Base-by-base conservation (phyloP, 768 basidiomycete species). In the Suillus variegatus region DNA sequence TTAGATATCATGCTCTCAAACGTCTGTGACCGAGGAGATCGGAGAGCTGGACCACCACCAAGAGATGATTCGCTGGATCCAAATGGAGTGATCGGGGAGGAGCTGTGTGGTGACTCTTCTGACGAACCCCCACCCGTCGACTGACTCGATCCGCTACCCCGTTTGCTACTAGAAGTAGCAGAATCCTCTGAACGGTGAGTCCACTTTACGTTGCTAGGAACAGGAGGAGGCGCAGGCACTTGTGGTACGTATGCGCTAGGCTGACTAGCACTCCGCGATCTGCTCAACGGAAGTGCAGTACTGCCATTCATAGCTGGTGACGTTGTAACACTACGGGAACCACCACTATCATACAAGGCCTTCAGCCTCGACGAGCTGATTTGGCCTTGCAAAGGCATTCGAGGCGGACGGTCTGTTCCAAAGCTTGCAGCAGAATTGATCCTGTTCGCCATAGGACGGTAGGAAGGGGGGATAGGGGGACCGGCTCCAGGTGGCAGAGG, bases 31-130 rank as follows among this genome's bases (percentile, higher is more conserved):
- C 85, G 85, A 70, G 82, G 84, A 64, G 77, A 80, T 64, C 84
- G 86, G 68, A 86, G 82, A 68, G 81, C 79, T 51, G 86, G 77
- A 55, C 85, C 87, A 55, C 85, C 87, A 49, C 82, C 83, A 60
- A 94, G 76, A 10, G 91, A 93, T 35, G 90, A 91, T 68, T 94
- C 93, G 77, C 89, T 93, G 47, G 93, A 94, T n/a, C 92, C 93
- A 73, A 91, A 94, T 20, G 93, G 93, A 32, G 93, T 94, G 73
- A 94, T 87, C 0, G 93, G 93, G n/a, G 92, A 93, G 18, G 88
- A 88, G 67, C 89, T 90, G 69, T 92, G 90, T 22, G 92, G 91
- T 54, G 93, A 94, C 69, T 91, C 92, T 70, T 93, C 91, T 14
- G 92, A 93, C 74, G 90, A 92, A 69, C 86, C 89, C 63, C 84